phyloP scores from a whole-genome alignment of 441 rosid species.

The Breynia disticha region DNA sequence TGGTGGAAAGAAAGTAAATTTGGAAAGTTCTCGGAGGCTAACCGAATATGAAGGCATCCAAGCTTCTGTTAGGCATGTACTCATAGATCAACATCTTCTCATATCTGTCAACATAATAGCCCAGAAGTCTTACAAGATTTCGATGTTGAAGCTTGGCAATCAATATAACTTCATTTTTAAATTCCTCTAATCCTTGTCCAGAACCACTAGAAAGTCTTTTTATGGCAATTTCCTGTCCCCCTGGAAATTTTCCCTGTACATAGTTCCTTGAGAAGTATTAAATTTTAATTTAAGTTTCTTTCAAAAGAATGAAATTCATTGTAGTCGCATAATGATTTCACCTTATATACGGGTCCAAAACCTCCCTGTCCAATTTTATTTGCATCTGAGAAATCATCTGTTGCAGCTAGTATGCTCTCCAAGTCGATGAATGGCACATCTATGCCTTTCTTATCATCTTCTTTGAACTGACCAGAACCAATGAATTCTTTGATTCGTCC shows the following conservation, averaged over 20 bases:
- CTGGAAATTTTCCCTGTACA: conserved; percentile 40
- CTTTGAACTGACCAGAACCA: conserved; percentile 1
- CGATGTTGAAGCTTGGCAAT: conserved; percentile 61
- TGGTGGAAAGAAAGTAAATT: too few species aligned
- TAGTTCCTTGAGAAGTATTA: not conserved
- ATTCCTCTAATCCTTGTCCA: conserved; percentile 53
- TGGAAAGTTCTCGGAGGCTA: not conserved
- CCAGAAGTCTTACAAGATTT: conserved; percentile 55
- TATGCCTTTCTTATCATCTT: conserved; percentile 6
- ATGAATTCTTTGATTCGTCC: conserved; percentile 2
- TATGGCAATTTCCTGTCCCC: conserved; percentile 46
- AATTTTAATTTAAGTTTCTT: not conserved
- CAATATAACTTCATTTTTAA: conserved; percentile 51
- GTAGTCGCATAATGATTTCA: not conserved
- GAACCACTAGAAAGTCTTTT: conserved; percentile 24
- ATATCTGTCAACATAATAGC: conserved; percentile 38
- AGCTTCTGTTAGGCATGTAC: conserved; percentile 50
- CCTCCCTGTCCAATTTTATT: conserved; percentile 8
- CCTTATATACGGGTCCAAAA: conserved; percentile 9
- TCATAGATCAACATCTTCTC: conserved; percentile 48
- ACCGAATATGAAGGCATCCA: conserved; percentile 50
- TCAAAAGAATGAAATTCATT: too few species aligned
- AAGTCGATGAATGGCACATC: conserved; percentile 4
- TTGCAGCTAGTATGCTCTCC: conserved; percentile 9
- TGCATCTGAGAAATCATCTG: conserved; percentile 2